phyloP scores from a whole-genome alignment of 345 rosid genomes.

The Populus simonii region DNA sequence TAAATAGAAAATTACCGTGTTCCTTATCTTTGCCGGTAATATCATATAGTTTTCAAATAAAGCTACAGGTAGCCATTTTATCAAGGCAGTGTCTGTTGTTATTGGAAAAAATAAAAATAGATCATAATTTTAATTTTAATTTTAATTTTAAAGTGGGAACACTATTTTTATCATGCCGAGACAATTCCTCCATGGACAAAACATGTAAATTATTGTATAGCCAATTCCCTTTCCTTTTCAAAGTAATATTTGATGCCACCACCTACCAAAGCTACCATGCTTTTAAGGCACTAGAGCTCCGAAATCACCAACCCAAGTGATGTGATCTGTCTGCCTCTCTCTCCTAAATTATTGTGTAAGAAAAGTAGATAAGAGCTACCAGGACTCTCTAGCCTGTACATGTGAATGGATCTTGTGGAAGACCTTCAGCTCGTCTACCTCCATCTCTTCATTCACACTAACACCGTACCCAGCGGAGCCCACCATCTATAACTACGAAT shows the following conservation, averaged over 20 bases:
- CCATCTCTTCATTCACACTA: conserved; percentile 10
- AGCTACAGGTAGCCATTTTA: too few species aligned
- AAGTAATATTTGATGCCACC: conserved; percentile 19
- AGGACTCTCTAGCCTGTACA: neutral
- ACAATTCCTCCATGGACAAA: neutral
- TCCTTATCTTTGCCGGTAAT: neutral
- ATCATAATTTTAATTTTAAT: too few species aligned
- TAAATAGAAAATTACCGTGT: too few species aligned
- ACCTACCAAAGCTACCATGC: conserved; percentile 26
- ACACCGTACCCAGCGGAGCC: neutral
- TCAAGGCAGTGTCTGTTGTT: too few species aligned
- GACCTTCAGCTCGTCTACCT: neutral
- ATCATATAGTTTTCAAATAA: neutral
- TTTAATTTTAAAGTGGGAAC: too few species aligned
- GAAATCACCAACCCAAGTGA: conserved; percentile 29
- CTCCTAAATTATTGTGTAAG: conserved; percentile 25
- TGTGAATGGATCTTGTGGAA: neutral
- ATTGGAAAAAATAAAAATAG: too few species aligned
- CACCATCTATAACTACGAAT: conserved; percentile 21
- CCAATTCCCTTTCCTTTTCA: neutral
- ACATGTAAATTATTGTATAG: neutral
- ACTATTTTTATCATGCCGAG: neutral
- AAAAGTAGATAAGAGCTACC: neutral
- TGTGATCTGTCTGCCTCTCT: conserved; percentile 13
- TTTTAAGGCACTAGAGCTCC: conserved; percentile 31